phyloP scores from a whole-genome alignment of 2,329 filamentous ascomycete species.

The Alternaria viburni region DNA sequence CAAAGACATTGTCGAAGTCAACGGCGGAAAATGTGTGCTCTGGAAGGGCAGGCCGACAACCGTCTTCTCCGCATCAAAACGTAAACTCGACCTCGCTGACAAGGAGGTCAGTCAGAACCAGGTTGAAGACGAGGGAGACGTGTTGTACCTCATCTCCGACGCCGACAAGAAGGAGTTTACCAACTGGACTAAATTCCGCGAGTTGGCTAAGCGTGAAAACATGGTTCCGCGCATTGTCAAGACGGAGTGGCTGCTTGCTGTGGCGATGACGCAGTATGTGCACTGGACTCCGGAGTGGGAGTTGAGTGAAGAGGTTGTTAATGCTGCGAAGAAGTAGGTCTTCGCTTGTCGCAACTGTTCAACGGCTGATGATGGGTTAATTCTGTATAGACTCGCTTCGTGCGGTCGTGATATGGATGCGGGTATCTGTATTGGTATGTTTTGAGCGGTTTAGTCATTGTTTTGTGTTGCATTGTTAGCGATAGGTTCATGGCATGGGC shows the following conservation, averaged over 20 bases:
- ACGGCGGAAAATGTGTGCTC: constrained; percentile 81
- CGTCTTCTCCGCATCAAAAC: constrained; percentile 61
- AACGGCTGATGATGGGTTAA: constrained; percentile 10
- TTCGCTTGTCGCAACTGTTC: background rate
- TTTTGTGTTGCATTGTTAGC: background rate
- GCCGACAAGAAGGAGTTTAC: constrained; percentile 68
- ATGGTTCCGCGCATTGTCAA: constrained; percentile 82
- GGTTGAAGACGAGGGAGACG: constrained; percentile 62
- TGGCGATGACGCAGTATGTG: constrained; percentile 86
- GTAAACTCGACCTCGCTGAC: constrained; percentile 30
- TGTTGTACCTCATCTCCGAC: constrained; percentile 81
- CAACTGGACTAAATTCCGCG: constrained; percentile 80
- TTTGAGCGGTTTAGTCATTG: background rate
- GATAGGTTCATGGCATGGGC: background rate
- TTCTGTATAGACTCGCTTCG: constrained; percentile 8
- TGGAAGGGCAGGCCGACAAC: constrained; percentile 78
- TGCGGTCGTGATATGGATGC: background rate
- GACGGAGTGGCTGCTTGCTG: constrained; percentile 87
- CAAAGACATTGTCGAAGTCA: constrained; percentile 83
- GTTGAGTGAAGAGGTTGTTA: constrained; percentile 40
- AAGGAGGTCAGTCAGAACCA: constrained; percentile 61
- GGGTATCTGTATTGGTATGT: background rate
- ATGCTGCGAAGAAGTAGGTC: constrained; percentile 25
- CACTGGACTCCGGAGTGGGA: constrained; percentile 46
- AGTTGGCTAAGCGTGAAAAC: constrained; percentile 77